Base-by-base conservation (phyloP, 2,329 filamentous ascomycete species). In the Pseudogymnoascus sp. region DNA sequence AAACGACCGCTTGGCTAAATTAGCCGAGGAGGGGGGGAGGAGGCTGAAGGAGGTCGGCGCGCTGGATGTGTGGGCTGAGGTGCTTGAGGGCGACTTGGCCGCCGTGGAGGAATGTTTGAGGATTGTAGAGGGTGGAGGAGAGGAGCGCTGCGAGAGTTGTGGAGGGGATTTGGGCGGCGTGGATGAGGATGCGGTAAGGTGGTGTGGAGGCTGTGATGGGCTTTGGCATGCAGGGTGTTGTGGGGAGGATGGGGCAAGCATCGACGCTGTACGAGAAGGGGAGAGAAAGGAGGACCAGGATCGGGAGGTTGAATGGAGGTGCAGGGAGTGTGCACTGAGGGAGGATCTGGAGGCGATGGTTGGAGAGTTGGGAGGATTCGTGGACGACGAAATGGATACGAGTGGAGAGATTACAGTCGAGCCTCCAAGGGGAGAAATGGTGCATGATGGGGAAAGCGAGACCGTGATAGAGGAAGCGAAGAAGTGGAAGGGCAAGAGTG, bases 1-100 rank as follows among this genome's bases (percentile, higher is more conserved):
- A 71, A 86, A 81, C 59, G 84, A 86, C 64, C 82, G 83, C 73
- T 80, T 90, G 70, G 81, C 78, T 66, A 81, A 81, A 66, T 78
- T 90, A 67, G 84, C 85, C 4, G 81, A 82, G 66, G 80, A 79
- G 62, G 85, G 86, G 36, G 81, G 83, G 50, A 80, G 81, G 66
- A 81, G 80, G 69, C 76, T 93, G 63, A 92, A 92, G 76, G 89
- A 92, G 78, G 78, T 92, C 64, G 89, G 89, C 24, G 86, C 92
- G 71, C 83, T 93, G 70, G 89, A 93, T 78, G 92, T 92, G 73
- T 94, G 89, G 89, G 88, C 89, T 21, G 90, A 94, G 80, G 84
- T 92, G 75, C 78, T 93, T 69, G 89, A 87, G 78, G 74, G 84
- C 63, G 83, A 86, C 66, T 85, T 88, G 65, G 65, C 86, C 61